Conservation (phyloP, 1,139 yeast genomes). For the Diutina ranongensis region DNA sequence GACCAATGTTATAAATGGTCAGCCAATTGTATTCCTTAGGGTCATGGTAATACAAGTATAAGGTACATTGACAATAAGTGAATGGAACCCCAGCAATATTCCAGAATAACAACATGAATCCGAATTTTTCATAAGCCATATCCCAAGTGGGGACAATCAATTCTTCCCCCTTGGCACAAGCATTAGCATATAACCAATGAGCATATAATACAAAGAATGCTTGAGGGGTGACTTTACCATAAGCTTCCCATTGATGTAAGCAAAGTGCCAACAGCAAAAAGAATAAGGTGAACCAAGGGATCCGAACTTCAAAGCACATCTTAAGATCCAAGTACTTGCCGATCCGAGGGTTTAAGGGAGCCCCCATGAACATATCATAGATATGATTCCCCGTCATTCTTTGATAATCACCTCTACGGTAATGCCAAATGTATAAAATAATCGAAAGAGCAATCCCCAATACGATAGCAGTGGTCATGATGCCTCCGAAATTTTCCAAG, state of each 20-base stretch:
- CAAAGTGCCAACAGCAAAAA: slow-evolving; percentile 68
- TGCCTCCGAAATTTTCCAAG: slow-evolving; percentile 67
- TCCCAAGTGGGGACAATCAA: slow-evolving; percentile 97
- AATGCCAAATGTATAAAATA: slow-evolving; percentile 46
- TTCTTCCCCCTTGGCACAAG: slow-evolving; percentile 97
- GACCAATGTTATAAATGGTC: slow-evolving; percentile 38
- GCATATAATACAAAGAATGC: slow-evolving; percentile 65
- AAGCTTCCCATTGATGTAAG: slow-evolving; percentile 66
- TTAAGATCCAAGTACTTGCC: slow-evolving; percentile 80
- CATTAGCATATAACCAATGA: slow-evolving; percentile 91
- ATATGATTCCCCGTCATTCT: slow-evolving; percentile 85
- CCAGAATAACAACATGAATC: slow-evolving; percentile 97
- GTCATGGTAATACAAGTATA: slow-evolving; percentile 69
- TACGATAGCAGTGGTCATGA: slow-evolving; percentile 84
- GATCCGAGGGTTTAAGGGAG: slow-evolving; percentile 89
- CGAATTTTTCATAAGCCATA: slow-evolving; percentile 97
- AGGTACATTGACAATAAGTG: slow-evolving; percentile 91
- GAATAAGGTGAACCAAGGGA: slow-evolving; percentile 91
- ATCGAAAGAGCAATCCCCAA: slow-evolving; percentile 63
- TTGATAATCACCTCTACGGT: slow-evolving; percentile 62
- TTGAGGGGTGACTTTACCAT: slow-evolving; percentile 74
- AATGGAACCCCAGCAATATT: slow-evolving; percentile 98
- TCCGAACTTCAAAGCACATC: slow-evolving; percentile 94
- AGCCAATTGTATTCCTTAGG: slow-evolving; percentile 78
- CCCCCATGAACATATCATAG: slow-evolving; percentile 94